Conservation (phyloP, 2,329 filamentous ascomycete species). For the Davidsoniella virescens region DNA sequence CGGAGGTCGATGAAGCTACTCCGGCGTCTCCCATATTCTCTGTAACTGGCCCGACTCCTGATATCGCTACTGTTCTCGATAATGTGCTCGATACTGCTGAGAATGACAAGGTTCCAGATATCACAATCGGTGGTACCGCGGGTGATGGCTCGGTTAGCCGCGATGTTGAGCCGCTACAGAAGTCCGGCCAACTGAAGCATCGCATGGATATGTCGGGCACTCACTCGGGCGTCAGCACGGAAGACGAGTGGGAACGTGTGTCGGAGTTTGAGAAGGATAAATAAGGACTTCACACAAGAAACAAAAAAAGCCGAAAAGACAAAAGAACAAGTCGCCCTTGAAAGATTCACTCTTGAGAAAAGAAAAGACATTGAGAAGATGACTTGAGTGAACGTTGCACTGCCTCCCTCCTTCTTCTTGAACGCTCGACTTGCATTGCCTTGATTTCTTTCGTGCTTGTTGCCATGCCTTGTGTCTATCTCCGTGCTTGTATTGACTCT, state of each 20-base stretch:
- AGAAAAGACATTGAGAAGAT: no score
- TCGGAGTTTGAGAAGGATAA: conserved; percentile 53
- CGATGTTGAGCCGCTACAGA: conserved; percentile 27
- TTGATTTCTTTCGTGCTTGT: no score
- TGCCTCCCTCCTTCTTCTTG: no score
- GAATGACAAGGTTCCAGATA: conserved; percentile 7
- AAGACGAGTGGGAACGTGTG: conserved; percentile 96
- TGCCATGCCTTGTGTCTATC: no score
- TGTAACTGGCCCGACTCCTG: conserved; percentile 11
- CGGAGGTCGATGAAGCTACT: conserved; percentile 30
- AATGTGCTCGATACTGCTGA: conserved; percentile 11
- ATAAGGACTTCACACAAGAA: conserved; percentile 18
- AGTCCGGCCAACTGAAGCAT: conserved; percentile 32
- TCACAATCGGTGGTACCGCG: conserved; percentile 26
- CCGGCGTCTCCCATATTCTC: conserved; percentile 15
- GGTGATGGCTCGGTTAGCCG: conserved; percentile 22
- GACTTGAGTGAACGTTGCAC: no score
- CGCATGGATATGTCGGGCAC: conserved; percentile 26
- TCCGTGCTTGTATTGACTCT: no score
- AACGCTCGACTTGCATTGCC: no score
- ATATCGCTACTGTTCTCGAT: not conserved
- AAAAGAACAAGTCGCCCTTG: no score
- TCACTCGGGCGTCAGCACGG: conserved; percentile 55
- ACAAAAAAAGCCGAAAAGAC: not conserved
- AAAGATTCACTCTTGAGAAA: no score